Base-by-base conservation (phyloP, 2,329 filamentous ascomycete genomes). In the Elsinoe ampelina region DNA sequence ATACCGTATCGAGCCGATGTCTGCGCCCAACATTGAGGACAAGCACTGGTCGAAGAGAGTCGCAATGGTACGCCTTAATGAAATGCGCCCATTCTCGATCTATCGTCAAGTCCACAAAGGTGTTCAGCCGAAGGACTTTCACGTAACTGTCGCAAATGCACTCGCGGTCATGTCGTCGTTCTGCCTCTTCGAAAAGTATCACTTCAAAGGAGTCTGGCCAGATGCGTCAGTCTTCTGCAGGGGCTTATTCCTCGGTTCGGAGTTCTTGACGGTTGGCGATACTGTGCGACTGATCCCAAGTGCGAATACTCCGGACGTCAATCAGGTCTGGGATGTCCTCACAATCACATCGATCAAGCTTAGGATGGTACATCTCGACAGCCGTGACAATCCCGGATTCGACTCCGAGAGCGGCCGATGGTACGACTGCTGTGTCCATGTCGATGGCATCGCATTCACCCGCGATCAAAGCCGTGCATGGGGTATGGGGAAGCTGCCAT, bases 1-100 rank as follows among this genome's bases (percentile, higher is more conserved):
- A 0, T 78, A 81, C 57, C 76, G 81, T 0, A 70, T 84, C 1
- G 81, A 84, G 61, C 79, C 78, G 0, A 66, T 82, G 11, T 74
- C 80, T 0, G 68, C 80, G 58, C 75, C 77, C 0, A 69, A 71
- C 13, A 58, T 43, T 0, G 60, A 67, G 0, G 71, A 79, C 61
- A 84, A 83, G 62, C 69, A 70, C 5, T 68, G 73, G 2, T 80
- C 77, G 0, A 74, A 77, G 57, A 77, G 78, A 57, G 77, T 80
- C 62, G 77, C 72, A 58, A 83, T 82, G 60, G 71, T 84, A 2
- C 73, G 75, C 0, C 60, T 83, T 2, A 73, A 77, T 45, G 73
- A 75, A 32, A 77, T 79, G 11, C 75, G 80, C 13, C 81, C 82
- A 0, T 77, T 84, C 30, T 67, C 71, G 11, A 70, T 78, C 15